Evolutionary conservation across 768 basidiomycete genomes (phyloP).

Genomic region (Tulasnella sp.): DNA sequence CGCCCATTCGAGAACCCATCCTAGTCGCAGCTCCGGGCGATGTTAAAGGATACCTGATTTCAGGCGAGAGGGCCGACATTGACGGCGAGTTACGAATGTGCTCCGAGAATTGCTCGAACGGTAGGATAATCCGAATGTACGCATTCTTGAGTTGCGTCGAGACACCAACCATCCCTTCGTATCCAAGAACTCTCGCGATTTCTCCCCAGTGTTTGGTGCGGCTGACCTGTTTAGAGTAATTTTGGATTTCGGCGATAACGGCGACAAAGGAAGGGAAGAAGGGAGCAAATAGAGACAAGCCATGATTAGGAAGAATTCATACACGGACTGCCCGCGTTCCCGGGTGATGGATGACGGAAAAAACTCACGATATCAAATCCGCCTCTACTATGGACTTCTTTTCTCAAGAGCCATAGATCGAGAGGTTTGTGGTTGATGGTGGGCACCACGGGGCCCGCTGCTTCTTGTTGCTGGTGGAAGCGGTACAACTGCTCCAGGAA

Average conservation of each 20-base stretch:
- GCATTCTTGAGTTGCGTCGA: constrained; percentile 83
- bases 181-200: constrained; percentile 71
- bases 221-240: constrained; percentile 51
- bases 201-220: constrained; percentile 80
- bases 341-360: not conserved
- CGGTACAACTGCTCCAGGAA: constrained; percentile 95
- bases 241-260: not conserved
- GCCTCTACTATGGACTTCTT: constrained; percentile 81
- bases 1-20: not conserved
- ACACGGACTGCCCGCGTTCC: not conserved
- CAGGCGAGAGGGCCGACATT: constrained; percentile 3
- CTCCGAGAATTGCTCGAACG: constrained; percentile 87
- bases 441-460: constrained; percentile 81
- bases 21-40: not conserved
- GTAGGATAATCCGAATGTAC: constrained; percentile 82
- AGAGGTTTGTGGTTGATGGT: constrained; percentile 86
- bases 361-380: constrained; percentile 71
- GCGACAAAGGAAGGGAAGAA: not conserved
- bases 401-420: constrained; percentile 87
- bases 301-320: not conserved
- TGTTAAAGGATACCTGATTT: not conserved
- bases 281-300: constrained; percentile 1
- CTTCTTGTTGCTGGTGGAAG: constrained; percentile 93
- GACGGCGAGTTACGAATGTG: constrained; percentile 36
- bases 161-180: constrained; percentile 68